Conservation (phyloP, 495 filamentous ascomycete genomes). For the Penicillium samsonianum region DNA sequence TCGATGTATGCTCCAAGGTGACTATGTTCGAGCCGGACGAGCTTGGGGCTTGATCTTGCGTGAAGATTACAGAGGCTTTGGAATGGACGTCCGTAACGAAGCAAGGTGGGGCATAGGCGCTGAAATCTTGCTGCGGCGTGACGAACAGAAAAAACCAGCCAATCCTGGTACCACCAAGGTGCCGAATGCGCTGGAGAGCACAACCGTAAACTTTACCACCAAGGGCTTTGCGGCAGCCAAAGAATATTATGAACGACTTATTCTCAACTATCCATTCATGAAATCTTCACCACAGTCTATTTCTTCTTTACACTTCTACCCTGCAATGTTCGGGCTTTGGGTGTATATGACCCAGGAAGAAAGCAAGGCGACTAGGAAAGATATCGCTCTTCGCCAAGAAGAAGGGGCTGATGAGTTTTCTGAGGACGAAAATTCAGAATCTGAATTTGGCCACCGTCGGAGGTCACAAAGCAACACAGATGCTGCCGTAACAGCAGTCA, state of each 20-base stretch:
- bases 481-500: slow-evolving; percentile 27
- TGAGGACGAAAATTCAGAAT: slow-evolving; percentile 34
- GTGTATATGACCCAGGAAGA: slow-evolving; percentile 59
- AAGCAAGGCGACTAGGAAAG: slow-evolving; percentile 38
- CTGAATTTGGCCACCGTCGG: slow-evolving; percentile 17
- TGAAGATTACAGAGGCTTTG: slow-evolving; percentile 49
- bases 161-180: neutral
- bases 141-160: slow-evolving; percentile 24
- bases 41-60: slow-evolving; percentile 67
- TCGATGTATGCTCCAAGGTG: slow-evolving; percentile 58
- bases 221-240: slow-evolving; percentile 58
- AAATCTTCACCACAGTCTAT: slow-evolving; percentile 44
- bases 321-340: slow-evolving; percentile 68
- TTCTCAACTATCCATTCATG: slow-evolving; percentile 64
- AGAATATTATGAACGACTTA: slow-evolving; percentile 65
- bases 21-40: slow-evolving; percentile 62
- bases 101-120: slow-evolving; percentile 70
- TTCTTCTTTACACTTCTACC: slow-evolving; percentile 61
- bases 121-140: slow-evolving; percentile 60
- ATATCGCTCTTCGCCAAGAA: slow-evolving; percentile 23
- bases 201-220: slow-evolving; percentile 39
- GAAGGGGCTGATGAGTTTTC: slow-evolving; percentile 28
- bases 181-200: neutral
- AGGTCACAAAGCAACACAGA: slow-evolving; percentile 19
- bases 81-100: slow-evolving; percentile 56